Evolutionary conservation across 306 rosid species (phyloP).

Genomic region (Benincasa hispida): DNA sequence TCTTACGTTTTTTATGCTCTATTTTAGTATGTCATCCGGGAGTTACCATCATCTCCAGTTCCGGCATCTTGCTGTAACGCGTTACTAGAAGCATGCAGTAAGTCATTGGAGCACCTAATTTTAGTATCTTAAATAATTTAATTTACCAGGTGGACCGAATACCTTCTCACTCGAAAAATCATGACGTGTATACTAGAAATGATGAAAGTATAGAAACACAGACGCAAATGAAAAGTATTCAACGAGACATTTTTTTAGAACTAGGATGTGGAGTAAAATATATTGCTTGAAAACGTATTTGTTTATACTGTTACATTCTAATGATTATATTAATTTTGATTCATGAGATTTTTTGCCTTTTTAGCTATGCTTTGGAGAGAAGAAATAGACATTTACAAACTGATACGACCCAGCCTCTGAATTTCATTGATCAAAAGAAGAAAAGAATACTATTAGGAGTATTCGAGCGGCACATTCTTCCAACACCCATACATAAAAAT

Average conservation of each 20-base stretch:
- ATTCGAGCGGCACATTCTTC: not conserved
- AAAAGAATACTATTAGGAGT: not conserved
- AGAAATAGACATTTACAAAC: not conserved
- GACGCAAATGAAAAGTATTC: not conserved
- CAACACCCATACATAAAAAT: not conserved
- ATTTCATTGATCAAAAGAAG: not conserved
- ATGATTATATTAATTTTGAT: not conserved
- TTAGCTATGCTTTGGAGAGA: not conserved
- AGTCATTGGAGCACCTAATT: conserved; percentile 22
- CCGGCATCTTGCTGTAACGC: conserved; percentile 99
- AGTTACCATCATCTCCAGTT: conserved; percentile 92
- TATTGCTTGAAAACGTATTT: not conserved
- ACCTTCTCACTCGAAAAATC: not conserved
- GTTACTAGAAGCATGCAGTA: conserved; percentile 77
- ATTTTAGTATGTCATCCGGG: conserved; percentile 70
- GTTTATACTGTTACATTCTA: not conserved
- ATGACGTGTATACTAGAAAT: not conserved
- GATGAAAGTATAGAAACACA: not conserved
- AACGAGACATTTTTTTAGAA: not conserved
- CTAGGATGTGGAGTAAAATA: not conserved
- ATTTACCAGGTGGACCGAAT: not conserved
- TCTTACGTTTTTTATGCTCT: conserved; percentile 12
- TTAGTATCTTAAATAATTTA: not conserved
- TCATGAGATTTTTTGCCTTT: not conserved
- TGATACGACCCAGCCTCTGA: not conserved